Conservation (phyloP, 1,284 basidiomycete species). For the Kwoniella shivajii region DNA sequence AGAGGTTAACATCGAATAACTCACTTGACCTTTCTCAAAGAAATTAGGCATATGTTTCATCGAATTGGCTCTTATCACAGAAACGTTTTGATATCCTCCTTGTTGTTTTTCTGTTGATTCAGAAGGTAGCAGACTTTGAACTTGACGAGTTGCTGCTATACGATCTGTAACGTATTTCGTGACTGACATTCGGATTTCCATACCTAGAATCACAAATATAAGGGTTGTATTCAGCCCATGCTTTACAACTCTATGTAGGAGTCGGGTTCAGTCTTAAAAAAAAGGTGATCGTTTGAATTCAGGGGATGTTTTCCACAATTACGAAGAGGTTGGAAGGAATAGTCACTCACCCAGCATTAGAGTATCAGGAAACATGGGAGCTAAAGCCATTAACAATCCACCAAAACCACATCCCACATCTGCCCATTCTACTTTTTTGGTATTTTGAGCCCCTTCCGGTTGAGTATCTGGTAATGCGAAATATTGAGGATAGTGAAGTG, state of each 20-base stretch:
- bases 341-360: constrained; percentile 82
- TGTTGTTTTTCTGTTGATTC: constrained; percentile 34
- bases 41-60: constrained; percentile 99
- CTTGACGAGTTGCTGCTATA: constrained; percentile 77
- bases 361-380: constrained; percentile 86
- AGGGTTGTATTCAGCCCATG: not conserved
- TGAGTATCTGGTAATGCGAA: constrained; percentile 43
- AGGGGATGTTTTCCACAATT: too few relatives aligned
- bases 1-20: constrained; percentile 15
- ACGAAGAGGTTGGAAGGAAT: not conserved
- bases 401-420: constrained; percentile 99
- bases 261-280: not conserved
- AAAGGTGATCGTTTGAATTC: not conserved
- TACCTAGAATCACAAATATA: constrained; percentile 60
- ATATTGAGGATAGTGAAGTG: constrained; percentile 77
- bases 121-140: constrained; percentile 56
- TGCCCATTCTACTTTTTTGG: constrained; percentile 77
- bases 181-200: constrained; percentile 97
- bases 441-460: not conserved
- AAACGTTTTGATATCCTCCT: constrained; percentile 82
- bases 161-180: constrained; percentile 95
- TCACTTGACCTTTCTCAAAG: constrained; percentile 79
- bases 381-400: constrained; percentile 85
- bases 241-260: too few relatives aligned
- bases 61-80: constrained; percentile 91